Base-by-base conservation (phyloP, 345 rosid species). In the Arabidopsis arenosa region DNA sequence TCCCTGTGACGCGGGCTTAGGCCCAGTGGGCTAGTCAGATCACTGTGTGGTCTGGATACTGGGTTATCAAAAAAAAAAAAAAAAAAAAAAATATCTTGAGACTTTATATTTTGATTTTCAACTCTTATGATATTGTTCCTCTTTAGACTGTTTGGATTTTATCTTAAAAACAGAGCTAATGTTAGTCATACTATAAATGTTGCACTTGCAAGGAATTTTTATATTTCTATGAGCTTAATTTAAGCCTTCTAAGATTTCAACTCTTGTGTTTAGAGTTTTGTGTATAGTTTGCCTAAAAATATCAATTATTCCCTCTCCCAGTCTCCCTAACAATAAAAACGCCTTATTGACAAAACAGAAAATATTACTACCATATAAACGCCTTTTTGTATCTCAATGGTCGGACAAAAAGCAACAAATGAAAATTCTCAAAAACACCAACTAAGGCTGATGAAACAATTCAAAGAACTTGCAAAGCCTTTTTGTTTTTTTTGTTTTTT, bases 321-420 rank as follows among this genome's bases (percentile, higher is more conserved):
- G 32, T 28, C 1, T 36, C 18, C 1, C 30, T 60, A 60, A 37
- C 64, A 36, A 60, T 60, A 17, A 37, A 59, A 37, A 23, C 6
- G 51, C 12, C 63, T 59, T 8, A 9, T 33, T 8, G 30, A 13
- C 37, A 30, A 5, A 7, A 43, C 40, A 41, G 6, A 8, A 1
- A 60, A 6, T 0, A 13, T 6, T 44, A 13, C 15, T 13, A 28
- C 4, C 3, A 21, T 35, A 17, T 61, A 17, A 61, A 40, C 44
- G 61, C 9, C 45, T 44, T 28, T 61, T 39, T 37, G 51, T 39
- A 49, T 49, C n/a, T 39, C 68, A 72, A 28, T 51, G 51, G 41
- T 51, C 40, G 51, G 68, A 72, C 68, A 49, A 72, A 71, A 26
- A 48, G 32, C 11, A 35, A 43, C 47, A 57, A 41, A 44, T 70